Evolutionary conservation across 768 basidiomycete genomes (phyloP), one percentile per base, ranked within the genome.

Genomic region (Leccinum boreale): DNA sequence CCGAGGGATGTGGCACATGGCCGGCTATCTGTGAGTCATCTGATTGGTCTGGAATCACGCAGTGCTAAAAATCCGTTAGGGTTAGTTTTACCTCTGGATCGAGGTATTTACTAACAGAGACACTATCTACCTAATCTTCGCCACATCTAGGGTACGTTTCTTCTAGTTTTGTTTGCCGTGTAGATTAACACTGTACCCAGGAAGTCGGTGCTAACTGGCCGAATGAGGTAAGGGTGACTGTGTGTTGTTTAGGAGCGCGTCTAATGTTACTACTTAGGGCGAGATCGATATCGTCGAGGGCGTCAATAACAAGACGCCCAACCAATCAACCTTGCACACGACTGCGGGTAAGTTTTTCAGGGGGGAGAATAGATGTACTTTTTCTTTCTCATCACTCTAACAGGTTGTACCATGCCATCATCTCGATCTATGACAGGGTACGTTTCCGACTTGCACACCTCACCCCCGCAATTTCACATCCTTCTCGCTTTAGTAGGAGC

Each of bases 1-100:
- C 77, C 1, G 56, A 66, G 23, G 76, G 74, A 3, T 77, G 77
- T 61, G 76, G 74, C 23, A 75, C 71, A 3, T 77, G 75, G 73
- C 74, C 74, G 9, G 70, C 73, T 19, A 47, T 72, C 47, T 76
- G 75, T 75, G 23, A 57, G 72, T 67, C 8, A 1, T 19, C 31
- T 53, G 1, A 50, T 35, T 52, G 9, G 24, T 35, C 23, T 47
- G 15, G 1, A 36, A 24, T 17, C 26, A 28, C 4, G 7, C 19
- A n/a, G 1, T 15, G 17, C 54, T 63, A 48, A 60, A 29, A 11
- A 31, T 19, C 3, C 44, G 21, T n/a, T 31, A 71, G 71, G 70
- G 71, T 73, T 57, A 11, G 70, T 67, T 50, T 58, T 3, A 10
- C 10, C 28, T 44, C 29, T 50, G 5, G 14, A 23, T 35, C 1